Percentiles rank a stretch among this genome's conserved stretches.
Evolutionary conservation across 2,329 filamentous ascomycete species (phyloP).

Genomic region (Elsinoe ampelina): DNA sequence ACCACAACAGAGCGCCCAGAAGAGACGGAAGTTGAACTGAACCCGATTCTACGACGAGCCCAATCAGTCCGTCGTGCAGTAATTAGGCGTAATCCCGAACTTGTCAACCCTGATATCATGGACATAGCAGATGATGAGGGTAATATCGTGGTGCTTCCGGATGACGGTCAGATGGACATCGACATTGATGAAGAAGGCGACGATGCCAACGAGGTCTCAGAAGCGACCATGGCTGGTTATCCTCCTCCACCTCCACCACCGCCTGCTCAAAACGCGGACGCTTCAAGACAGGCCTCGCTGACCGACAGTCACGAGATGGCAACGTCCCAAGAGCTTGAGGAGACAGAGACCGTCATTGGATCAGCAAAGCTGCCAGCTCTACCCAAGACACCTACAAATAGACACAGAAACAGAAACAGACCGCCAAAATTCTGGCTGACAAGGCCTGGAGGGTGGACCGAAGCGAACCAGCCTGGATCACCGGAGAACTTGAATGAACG

Average conservation of each 20-base stretch:
- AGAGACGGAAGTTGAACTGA: slow-evolving; percentile 23
- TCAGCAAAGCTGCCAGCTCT: slow-evolving; percentile 61
- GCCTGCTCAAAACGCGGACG: slow-evolving; percentile 18
- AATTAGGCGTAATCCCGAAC: neutral
- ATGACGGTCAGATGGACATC: slow-evolving; percentile 41
- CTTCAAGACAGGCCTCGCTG: slow-evolving; percentile 3
- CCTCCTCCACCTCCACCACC: slow-evolving; percentile 56
- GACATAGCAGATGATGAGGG: slow-evolving; percentile 34
- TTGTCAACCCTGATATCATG: slow-evolving; percentile 37
- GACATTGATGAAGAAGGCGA: slow-evolving; percentile 32
- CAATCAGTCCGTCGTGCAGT: slow-evolving; percentile 17
- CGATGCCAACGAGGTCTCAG: slow-evolving; percentile 63
- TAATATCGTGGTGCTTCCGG: slow-evolving; percentile 21
- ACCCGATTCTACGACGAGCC: slow-evolving; percentile 27
- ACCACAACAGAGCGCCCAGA: slow-evolving; percentile 36
- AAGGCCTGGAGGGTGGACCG: slow-evolving; percentile 57
- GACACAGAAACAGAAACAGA: slow-evolving; percentile 42
- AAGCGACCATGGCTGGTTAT: slow-evolving; percentile 70
- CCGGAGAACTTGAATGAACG: slow-evolving; percentile 81
- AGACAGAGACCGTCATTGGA: slow-evolving; percentile 56
- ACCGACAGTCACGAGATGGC: slow-evolving; percentile 4
- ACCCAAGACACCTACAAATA: slow-evolving; percentile 65
- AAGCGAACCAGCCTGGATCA: slow-evolving; percentile 46
- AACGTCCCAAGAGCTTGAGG: slow-evolving; percentile 47
- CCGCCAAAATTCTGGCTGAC: slow-evolving; percentile 80